These are phyloP conservation scores for Malassezia slooffiae DNA, from an alignment of 1,284 basidiomycete genomes.

Conservation along the genomic window DNA sequence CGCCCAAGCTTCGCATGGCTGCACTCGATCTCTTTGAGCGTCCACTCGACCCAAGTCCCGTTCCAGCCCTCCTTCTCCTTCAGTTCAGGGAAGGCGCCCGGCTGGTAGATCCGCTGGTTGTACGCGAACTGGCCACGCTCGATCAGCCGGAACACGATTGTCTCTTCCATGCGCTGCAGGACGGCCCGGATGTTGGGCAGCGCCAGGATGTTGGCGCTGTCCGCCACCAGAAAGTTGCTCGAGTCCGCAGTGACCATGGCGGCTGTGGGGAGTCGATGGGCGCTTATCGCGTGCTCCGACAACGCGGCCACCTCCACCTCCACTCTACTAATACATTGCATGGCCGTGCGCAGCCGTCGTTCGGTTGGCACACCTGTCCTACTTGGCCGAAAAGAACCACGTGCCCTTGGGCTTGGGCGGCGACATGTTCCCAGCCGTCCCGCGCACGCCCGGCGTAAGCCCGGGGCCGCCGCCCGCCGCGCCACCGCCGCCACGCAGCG, in stretches of 20 bases:
- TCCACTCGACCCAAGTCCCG: conserved; percentile 92
- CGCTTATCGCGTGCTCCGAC: no score
- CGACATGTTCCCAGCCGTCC: background rate
- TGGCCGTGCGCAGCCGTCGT: no score
- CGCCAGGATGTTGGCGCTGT: conserved; percentile 54
- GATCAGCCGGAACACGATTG: conserved; percentile 86
- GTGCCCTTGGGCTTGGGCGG: conserved; percentile 4
- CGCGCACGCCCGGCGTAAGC: background rate
- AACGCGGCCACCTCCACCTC: no score
- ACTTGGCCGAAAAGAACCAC: conserved; percentile 12
- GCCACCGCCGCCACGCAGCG: conserved; percentile 67
- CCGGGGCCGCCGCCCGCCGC: no score
- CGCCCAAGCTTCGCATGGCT: conserved; percentile 59
- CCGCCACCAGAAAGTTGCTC: conserved; percentile 30
- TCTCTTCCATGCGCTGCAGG: conserved; percentile 84
- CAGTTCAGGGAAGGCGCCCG: conserved; percentile 59
- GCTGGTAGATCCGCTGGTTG: conserved; percentile 79
- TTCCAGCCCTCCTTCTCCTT: conserved; percentile 61
- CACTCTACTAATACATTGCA: no score
- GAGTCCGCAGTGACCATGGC: no score
- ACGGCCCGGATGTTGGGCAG: conserved; percentile 75
- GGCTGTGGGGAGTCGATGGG: no score
- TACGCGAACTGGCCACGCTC: conserved; percentile 93
- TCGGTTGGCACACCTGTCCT: background rate
- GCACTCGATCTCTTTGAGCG: conserved; percentile 81